A percentile compares a stretch with the other conserved stretches of the same genome.
phyloP scores from a whole-genome alignment of 345 rosid species.

The Excoecaria cochinchinensis region DNA sequence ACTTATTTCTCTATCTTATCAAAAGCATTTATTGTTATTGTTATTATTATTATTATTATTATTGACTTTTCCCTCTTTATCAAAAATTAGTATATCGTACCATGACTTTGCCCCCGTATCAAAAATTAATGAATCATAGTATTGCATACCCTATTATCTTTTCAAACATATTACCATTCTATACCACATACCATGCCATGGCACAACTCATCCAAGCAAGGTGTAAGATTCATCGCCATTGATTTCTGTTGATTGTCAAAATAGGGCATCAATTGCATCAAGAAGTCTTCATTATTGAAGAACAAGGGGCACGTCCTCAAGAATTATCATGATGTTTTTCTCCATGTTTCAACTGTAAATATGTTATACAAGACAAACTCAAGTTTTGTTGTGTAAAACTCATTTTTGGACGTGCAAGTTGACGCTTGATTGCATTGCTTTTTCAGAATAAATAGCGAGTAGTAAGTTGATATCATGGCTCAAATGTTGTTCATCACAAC shows the following conservation, averaged over 20 bases:
- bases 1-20: too few relatives aligned
- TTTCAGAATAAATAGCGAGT: not conserved
- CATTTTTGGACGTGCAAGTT: not conserved
- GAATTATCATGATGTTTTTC: not conserved
- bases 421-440: not conserved
- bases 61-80: too few relatives aligned
- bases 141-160: too few relatives aligned
- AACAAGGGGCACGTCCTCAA: not conserved
- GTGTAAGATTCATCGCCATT: not conserved
- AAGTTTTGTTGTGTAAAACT: not conserved
- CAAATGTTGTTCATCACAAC: too few relatives aligned
- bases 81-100: too few relatives aligned
- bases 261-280: constrained; percentile 46
- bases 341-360: constrained; percentile 3
- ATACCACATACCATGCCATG: too few relatives aligned
- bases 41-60: too few relatives aligned
- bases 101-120: too few relatives aligned
- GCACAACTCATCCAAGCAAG: too few relatives aligned
- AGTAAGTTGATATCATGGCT: not conserved
- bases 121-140: too few relatives aligned
- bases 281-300: constrained; percentile 34
- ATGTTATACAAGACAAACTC: not conserved
- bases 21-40: too few relatives aligned
- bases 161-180: too few relatives aligned
- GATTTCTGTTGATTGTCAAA: constrained; percentile 8